Conservation (phyloP, 1,284 basidiomycete species). For the Malassezia sympodialis region DNA sequence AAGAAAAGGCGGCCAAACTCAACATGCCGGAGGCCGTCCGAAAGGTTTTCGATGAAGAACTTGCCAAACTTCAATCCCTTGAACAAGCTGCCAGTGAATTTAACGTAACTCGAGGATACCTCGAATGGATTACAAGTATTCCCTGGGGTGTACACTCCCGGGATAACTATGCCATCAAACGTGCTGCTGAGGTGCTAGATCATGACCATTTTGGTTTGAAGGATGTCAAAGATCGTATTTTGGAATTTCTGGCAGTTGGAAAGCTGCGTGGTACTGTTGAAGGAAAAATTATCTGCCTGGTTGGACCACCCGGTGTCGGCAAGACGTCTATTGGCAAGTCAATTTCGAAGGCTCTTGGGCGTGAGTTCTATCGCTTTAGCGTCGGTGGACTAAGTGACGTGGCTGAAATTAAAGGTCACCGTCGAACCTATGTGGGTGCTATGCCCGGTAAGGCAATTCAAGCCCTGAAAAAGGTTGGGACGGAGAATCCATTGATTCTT, state of each 20-base stretch:
- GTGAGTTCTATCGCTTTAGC: conserved; percentile 89
- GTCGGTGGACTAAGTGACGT: conserved; percentile 95
- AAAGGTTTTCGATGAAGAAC: conserved; percentile 94
- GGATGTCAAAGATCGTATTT: conserved; percentile 88
- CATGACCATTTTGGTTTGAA: conserved; percentile 93
- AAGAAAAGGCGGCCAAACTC: conserved; percentile 70
- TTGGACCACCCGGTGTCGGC: conserved; percentile 92
- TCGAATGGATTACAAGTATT: conserved; percentile 60
- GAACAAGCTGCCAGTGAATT: conserved; percentile 76
- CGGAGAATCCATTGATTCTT: conserved; percentile 80
- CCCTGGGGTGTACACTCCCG: conserved; percentile 92
- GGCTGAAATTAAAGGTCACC: conserved; percentile 96
- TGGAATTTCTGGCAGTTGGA: conserved; percentile 95
- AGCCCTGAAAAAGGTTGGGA: conserved; percentile 88
- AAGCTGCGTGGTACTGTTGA: conserved; percentile 93
- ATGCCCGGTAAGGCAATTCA: conserved; percentile 97
- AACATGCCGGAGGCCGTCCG: conserved; percentile 86
- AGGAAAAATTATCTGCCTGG: conserved; percentile 94
- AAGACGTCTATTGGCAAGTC: conserved; percentile 80
- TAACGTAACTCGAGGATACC: conserved; percentile 60
- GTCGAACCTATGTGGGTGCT: conserved; percentile 80
- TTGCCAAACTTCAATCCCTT: conserved; percentile 78
- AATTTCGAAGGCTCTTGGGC: conserved; percentile 72
- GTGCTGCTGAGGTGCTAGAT: conserved; percentile 75
- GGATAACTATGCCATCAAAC: conserved; percentile 82